A percentile compares a stretch with the other conserved stretches of the same genome.
Evolutionary conservation across 2,329 filamentous ascomycete species (phyloP).

Genomic region (Myriosclerotinia scirpicola): DNA sequence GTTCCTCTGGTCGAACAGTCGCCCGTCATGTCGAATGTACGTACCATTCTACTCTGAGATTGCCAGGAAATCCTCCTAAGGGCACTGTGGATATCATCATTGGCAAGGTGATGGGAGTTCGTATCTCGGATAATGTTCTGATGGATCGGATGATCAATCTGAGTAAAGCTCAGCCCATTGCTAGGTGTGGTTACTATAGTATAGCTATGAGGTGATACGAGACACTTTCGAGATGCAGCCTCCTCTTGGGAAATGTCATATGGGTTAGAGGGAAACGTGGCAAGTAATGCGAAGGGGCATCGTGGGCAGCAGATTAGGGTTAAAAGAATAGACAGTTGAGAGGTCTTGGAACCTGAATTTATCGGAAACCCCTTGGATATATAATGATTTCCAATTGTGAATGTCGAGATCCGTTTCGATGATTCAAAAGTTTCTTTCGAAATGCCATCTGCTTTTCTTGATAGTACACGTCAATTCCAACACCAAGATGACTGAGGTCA

Average conservation of each 20-base stretch:
- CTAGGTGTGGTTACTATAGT: slow-evolving; percentile 59
- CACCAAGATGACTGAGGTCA: too few species aligned
- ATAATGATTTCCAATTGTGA: too few species aligned
- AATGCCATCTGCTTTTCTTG: too few species aligned
- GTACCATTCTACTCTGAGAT: slow-evolving; percentile 53
- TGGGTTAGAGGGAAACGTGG: slow-evolving; percentile 46
- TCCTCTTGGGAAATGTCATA: slow-evolving; percentile 42
- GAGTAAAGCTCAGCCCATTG: slow-evolving; percentile 57
- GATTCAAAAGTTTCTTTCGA: too few species aligned
- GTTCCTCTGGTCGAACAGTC: slow-evolving; percentile 54
- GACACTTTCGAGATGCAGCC: slow-evolving; percentile 60
- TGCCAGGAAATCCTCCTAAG: slow-evolving; percentile 58
- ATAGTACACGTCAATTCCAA: too few species aligned
- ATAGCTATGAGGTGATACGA: slow-evolving; percentile 55
- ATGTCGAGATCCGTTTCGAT: too few species aligned
- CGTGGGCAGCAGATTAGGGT: not conserved
- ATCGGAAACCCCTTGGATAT: not conserved
- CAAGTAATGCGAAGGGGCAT: slow-evolving; percentile 39
- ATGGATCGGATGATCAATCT: slow-evolving; percentile 57
- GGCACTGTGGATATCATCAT: slow-evolving; percentile 57
- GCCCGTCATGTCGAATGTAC: slow-evolving; percentile 59
- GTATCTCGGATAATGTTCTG: slow-evolving; percentile 55
- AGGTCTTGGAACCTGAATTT: not conserved
- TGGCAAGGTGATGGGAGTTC: slow-evolving; percentile 55
- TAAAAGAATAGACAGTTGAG: not conserved